These are phyloP conservation scores for Arachis stenosperma DNA, from an alignment of 306 rosid species.

Conservation along the genomic window DNA sequence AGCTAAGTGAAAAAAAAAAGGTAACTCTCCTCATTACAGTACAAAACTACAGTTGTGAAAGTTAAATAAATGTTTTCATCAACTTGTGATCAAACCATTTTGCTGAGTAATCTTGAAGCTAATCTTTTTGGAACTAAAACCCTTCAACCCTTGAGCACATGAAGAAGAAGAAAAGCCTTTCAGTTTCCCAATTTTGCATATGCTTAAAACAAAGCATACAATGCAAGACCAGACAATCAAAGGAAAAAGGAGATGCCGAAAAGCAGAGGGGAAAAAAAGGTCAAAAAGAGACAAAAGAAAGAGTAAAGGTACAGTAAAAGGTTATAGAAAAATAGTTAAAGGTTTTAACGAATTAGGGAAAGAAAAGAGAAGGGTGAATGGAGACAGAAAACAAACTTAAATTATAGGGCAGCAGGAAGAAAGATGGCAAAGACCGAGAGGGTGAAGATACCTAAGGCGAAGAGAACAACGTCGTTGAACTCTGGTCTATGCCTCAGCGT, in stretches of 20 bases:
- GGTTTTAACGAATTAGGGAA: constrained; percentile 26
- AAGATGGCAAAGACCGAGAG: not conserved
- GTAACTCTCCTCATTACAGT: not conserved
- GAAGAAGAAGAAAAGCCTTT: not conserved
- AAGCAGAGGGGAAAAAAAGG: not conserved
- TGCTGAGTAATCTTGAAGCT: constrained; percentile 21
- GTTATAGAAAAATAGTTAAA: constrained; percentile 37
- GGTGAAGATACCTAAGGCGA: constrained; percentile 13
- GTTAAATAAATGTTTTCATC: not conserved
- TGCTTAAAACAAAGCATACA: constrained; percentile 34
- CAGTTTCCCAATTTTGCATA: constrained; percentile 20
- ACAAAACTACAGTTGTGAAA: too few relatives aligned
- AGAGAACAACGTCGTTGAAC: constrained; percentile 44
- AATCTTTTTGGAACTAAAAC: constrained; percentile 8
- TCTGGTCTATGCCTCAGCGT: constrained; percentile 16
- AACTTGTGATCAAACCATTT: constrained; percentile 33
- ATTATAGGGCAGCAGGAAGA: too few relatives aligned
- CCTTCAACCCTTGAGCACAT: constrained; percentile 30
- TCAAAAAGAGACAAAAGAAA: not conserved
- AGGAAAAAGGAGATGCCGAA: not conserved
- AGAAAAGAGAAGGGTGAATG: not conserved
- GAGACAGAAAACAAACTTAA: constrained; percentile 33
- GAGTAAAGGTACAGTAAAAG: constrained; percentile 16
- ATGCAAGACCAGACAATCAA: not conserved
- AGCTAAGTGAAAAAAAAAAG: not conserved